These are phyloP conservation scores for Saccharomycopsis olivae DNA, from an alignment of 805 yeast genomes.

Conservation along the genomic window DNA sequence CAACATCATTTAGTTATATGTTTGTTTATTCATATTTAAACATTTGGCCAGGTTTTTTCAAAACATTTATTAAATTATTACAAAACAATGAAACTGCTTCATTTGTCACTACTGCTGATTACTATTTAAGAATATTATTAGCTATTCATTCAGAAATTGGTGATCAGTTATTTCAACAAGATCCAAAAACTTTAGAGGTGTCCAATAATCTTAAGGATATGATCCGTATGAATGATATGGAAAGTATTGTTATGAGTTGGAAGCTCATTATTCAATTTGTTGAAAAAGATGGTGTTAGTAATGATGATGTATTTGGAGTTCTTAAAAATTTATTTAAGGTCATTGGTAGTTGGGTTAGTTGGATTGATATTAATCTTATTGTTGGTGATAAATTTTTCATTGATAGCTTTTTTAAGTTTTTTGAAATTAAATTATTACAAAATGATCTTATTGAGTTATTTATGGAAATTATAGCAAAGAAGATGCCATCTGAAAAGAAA, in stretches of 20 bases:
- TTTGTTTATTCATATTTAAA: slow-evolving; percentile 39
- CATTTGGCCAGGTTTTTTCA: slow-evolving; percentile 41
- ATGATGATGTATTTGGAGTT: slow-evolving; percentile 31
- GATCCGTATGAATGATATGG: slow-evolving; percentile 70
- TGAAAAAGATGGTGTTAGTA: slow-evolving; percentile 42
- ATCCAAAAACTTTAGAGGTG: slow-evolving; percentile 45
- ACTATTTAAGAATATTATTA: slow-evolving; percentile 61
- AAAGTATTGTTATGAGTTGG: slow-evolving; percentile 56
- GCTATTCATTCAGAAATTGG: slow-evolving; percentile 88
- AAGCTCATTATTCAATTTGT: slow-evolving; percentile 56
- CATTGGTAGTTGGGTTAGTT: slow-evolving; percentile 79
- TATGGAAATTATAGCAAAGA: slow-evolving; percentile 43
- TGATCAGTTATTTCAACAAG: slow-evolving; percentile 73
- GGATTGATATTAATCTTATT: slow-evolving; percentile 81
- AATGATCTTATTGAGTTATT: slow-evolving; percentile 48
- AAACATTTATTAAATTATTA: slow-evolving; percentile 35
- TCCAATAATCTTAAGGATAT: slow-evolving; percentile 71
- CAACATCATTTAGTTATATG: slow-evolving; percentile 42
- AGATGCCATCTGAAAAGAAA: slow-evolving; percentile 46
- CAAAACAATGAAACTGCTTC: slow-evolving; percentile 23
- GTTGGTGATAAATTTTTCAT: slow-evolving; percentile 42
- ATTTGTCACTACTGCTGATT: slow-evolving; percentile 38
- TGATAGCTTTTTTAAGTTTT: slow-evolving; percentile 44
- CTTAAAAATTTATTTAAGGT: slow-evolving; percentile 48
- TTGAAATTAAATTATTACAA: slow-evolving; percentile 39